Evolutionary conservation across 2,329 filamentous ascomycete genomes (phyloP).

Genomic region (Fusarium avenaceum): DNA sequence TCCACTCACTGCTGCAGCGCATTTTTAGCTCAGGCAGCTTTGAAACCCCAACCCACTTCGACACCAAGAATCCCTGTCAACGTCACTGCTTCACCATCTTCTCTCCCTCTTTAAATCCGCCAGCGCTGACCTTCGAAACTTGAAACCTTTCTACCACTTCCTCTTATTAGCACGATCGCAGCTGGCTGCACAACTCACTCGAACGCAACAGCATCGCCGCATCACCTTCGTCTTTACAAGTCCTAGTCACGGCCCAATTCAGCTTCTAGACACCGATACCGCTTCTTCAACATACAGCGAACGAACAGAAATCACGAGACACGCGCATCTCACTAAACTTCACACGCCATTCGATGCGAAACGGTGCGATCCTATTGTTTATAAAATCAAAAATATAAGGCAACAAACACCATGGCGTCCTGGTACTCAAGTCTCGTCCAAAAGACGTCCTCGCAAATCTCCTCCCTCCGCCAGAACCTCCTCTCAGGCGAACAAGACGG

Average conservation of each 20-base stretch:
- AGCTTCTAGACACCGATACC: slow-evolving; percentile 9
- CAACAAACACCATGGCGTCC: slow-evolving; percentile 70
- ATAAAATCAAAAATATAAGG: not conserved
- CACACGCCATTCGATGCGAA: slow-evolving; percentile 16
- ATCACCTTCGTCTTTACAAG: not conserved
- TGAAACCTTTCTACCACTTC: not conserved
- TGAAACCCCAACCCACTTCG: slow-evolving; percentile 43
- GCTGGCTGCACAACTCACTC: slow-evolving; percentile 33
- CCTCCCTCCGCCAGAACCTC: slow-evolving; percentile 76
- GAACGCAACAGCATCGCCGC: not conserved
- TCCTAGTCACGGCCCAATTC: not conserved
- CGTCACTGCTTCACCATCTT: slow-evolving; percentile 44
- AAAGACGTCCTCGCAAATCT: slow-evolving; percentile 74
- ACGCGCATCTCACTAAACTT: slow-evolving; percentile 3
- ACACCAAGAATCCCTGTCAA: slow-evolving; percentile 38
- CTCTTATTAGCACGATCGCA: slow-evolving; percentile 11
- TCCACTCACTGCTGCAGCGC: slow-evolving; percentile 7
- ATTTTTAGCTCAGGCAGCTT: slow-evolving; percentile 48
- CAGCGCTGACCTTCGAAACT: slow-evolving; percentile 13
- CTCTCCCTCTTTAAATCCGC: slow-evolving; percentile 30
- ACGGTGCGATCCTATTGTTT: not conserved
- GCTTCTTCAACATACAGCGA: slow-evolving; percentile 6
- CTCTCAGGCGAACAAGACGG: slow-evolving; percentile 75
- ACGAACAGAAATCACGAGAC: slow-evolving; percentile 11
- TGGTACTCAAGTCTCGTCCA: slow-evolving; percentile 83